These are phyloP conservation scores for Hyaloscypha hepaticicola DNA, from an alignment of 495 filamentous ascomycete species.

Conservation along the genomic window DNA sequence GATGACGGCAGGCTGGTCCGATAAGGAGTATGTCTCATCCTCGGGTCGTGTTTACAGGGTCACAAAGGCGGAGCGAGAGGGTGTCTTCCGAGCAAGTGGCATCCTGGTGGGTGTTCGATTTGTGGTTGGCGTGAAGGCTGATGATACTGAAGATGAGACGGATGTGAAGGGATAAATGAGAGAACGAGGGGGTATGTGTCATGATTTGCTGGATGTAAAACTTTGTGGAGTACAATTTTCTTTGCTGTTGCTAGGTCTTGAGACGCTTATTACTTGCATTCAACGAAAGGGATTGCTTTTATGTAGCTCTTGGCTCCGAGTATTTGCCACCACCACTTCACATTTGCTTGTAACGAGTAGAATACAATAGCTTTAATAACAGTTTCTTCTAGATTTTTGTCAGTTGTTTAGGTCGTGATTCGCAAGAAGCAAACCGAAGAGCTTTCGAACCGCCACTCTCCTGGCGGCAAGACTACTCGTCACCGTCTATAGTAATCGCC, in stretches of 20 bases:
- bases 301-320: background rate
- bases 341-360: background rate
- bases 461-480: background rate
- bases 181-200: background rate
- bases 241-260: background rate
- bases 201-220: background rate
- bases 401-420: background rate
- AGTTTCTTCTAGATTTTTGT: background rate
- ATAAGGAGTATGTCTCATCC: background rate
- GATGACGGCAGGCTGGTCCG: background rate
- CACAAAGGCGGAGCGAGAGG: conserved; percentile 35
- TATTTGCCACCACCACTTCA: background rate
- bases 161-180: background rate
- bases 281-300: background rate
- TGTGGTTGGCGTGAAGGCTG: conserved; percentile 30
- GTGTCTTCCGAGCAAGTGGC: conserved; percentile 36
- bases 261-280: background rate
- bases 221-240: background rate
- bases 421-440: background rate
- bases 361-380: background rate
- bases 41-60: conserved; percentile 32
- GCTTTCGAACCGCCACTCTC: background rate
- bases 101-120: conserved; percentile 45
- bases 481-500: conserved; percentile 24
- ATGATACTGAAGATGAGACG: background rate